Base-by-base conservation (phyloP, 768 basidiomycete species). In the Lentinula guzmanii region DNA sequence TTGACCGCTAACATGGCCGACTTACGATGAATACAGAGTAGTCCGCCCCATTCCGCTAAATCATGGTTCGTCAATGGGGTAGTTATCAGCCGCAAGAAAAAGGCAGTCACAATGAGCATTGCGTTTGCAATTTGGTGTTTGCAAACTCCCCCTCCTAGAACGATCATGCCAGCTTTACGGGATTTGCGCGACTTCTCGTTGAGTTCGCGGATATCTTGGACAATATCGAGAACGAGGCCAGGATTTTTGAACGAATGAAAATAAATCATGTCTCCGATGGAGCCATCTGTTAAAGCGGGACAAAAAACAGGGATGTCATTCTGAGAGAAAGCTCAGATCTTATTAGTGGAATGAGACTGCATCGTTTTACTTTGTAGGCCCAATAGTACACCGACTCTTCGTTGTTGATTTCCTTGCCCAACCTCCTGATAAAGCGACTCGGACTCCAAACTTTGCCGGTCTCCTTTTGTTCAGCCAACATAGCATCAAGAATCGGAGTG, bases 121-220 rank as follows among this genome's bases (percentile, higher is more conserved):
- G 96, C 95, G 70, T 99, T 99, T n/a, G 96, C 96, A 61, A 99
- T 97, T 70, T 99, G 97, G 71, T 99, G 97, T 72, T 99, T 99
- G 78, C 95, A 98, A 9, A 99, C 95, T 1, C 97, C 97, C 2
- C 97, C 97, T 7, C 97, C 97, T 11, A 98, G 85, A 58, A 99
- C 86, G 66, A 99, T 93, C 95, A 98, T 98, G 2, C 97, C 97
- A 18, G 97, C 97, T 75, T 93, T 95, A 60, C 85, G 86, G 39
- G 95, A 90, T 64, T 84, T 87, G 59, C 97, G 82, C 10, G 91
- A 86, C 16, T 92, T 76, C 72, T 98, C 95, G 75, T 99, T 99
- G 39, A 99, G 77, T 42, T 83, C 79, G 21, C 95, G 87, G 60
- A 99, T 98, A 71, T 99, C 97, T 65, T 86, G 83, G 11, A 98